Percentiles rank a stretch among this genome's conserved stretches.
phyloP scores from a whole-genome alignment of 179 eudicot species.

The Nepenthes alata region DNA sequence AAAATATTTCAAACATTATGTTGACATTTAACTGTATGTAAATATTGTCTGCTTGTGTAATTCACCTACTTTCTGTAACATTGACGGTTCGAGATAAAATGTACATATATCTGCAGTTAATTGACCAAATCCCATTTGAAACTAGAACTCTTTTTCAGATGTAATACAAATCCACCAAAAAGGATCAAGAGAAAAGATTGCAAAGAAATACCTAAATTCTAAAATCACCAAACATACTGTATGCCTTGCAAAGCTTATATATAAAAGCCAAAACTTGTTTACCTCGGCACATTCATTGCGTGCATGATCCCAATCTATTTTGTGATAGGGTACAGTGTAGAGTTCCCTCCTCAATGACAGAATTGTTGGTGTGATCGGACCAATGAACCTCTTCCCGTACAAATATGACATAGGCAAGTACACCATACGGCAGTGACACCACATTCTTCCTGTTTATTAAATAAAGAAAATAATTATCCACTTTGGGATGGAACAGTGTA shows the following conservation, averaged over 20 bases:
- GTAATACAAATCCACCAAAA: too few relatives aligned
- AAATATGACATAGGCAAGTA: constrained; percentile 71
- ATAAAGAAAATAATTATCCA: constrained; percentile 2
- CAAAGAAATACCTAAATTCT: too few relatives aligned
- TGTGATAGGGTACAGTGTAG: constrained; percentile 44
- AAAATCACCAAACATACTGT: too few relatives aligned
- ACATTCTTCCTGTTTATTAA: constrained; percentile 47
- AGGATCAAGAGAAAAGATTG: too few relatives aligned
- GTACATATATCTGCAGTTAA: background rate
- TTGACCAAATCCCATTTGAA: too few relatives aligned
- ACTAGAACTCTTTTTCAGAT: too few relatives aligned
- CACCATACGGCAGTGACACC: constrained; percentile 73
- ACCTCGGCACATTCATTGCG: constrained; percentile 71
- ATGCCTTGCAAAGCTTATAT: background rate
- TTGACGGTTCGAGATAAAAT: too few relatives aligned
- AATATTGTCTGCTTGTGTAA: too few relatives aligned
- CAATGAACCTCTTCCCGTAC: constrained; percentile 69
- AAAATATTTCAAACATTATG: too few relatives aligned
- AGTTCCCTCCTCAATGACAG: constrained; percentile 51
- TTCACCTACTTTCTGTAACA: too few relatives aligned
- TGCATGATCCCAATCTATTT: constrained; percentile 53
- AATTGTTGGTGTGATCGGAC: constrained; percentile 51
- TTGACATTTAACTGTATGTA: too few relatives aligned
- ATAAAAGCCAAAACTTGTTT: background rate
- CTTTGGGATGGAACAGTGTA: too few relatives aligned